These are phyloP conservation scores for Priceomyces fermenticarens DNA, from an alignment of 805 yeast genomes.

Conservation along the genomic window DNA sequence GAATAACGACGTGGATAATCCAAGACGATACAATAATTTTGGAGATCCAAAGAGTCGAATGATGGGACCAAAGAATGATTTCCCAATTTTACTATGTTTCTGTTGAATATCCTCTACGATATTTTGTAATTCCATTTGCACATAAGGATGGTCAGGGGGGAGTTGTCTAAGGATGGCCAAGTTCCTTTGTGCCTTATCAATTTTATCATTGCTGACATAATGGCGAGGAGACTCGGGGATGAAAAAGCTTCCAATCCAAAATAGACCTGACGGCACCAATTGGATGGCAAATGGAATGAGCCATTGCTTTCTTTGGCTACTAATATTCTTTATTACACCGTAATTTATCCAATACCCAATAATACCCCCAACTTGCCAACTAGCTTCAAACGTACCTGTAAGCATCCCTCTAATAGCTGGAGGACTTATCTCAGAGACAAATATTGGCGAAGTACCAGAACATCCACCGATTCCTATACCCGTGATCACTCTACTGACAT, in stretches of 20 bases:
- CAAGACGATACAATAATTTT: slow-evolving; percentile 30
- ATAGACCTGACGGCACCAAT: slow-evolving; percentile 32
- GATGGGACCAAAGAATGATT: slow-evolving; percentile 39
- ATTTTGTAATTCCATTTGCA: slow-evolving; percentile 35
- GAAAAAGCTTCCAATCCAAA: slow-evolving; percentile 26
- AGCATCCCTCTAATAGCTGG: slow-evolving; percentile 34
- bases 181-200: slow-evolving; percentile 29
- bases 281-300: slow-evolving; percentile 37
- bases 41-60: slow-evolving; percentile 27
- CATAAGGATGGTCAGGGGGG: slow-evolving; percentile 35
- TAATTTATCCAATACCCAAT: slow-evolving; percentile 36
- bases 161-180: slow-evolving; percentile 38
- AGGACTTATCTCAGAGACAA: slow-evolving; percentile 32
- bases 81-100: slow-evolving; percentile 27
- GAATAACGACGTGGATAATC: slow-evolving; percentile 35
- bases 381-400: slow-evolving; percentile 30
- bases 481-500: slow-evolving; percentile 33
- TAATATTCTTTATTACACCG: slow-evolving; percentile 22
- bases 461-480: slow-evolving; percentile 35
- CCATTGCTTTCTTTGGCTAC: slow-evolving; percentile 22
- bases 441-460: slow-evolving; percentile 35
- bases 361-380: slow-evolving; percentile 38
- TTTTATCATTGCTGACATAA: slow-evolving; percentile 26
- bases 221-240: slow-evolving; percentile 37
- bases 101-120: slow-evolving; percentile 20